A percentile compares a stretch with the other conserved stretches of the same genome.
Conservation (phyloP, 2,329 filamentous ascomycete species). For the Talaromyces pinophilus region DNA sequence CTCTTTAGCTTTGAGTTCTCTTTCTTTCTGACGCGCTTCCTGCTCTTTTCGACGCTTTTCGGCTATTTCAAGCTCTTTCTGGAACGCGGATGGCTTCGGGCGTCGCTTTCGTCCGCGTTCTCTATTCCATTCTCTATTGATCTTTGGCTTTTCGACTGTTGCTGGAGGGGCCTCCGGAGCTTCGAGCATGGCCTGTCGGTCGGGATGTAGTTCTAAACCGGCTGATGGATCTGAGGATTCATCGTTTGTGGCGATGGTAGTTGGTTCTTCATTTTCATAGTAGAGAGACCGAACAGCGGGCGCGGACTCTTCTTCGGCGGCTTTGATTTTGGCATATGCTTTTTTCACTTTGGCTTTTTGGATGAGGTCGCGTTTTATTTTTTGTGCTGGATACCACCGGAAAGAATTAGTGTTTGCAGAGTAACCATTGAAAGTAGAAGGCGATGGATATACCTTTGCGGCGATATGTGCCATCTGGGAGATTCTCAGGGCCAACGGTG, state of each 20-base stretch:
- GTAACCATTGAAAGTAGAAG: not conserved
- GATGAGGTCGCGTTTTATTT: constrained; percentile 86
- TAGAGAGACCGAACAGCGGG: constrained; percentile 38
- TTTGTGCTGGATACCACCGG: constrained; percentile 63
- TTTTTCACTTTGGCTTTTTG: constrained; percentile 93
- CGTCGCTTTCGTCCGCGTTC: constrained; percentile 35
- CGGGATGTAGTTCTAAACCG: constrained; percentile 60
- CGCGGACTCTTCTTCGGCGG: constrained; percentile 51
- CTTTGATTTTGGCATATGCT: constrained; percentile 84
- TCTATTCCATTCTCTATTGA: constrained; percentile 24
- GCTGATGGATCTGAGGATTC: constrained; percentile 31
- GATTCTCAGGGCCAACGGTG: constrained; percentile 80
- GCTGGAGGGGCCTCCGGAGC: constrained; percentile 28
- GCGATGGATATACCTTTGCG: constrained; percentile 64
- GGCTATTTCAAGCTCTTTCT: constrained; percentile 69
- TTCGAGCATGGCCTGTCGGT: constrained; percentile 61
- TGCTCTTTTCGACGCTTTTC: constrained; percentile 60
- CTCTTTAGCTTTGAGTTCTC: constrained; percentile 71
- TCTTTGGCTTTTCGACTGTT: not conserved
- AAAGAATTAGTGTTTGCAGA: not conserved
- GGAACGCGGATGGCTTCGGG: constrained; percentile 55
- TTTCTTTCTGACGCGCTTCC: constrained; percentile 65
- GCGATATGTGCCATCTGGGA: constrained; percentile 85
- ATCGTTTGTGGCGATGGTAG: not conserved
- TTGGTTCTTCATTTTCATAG: constrained; percentile 27